Base-by-base conservation (phyloP, 306 rosid genomes). In the Malus sylvestris region DNA sequence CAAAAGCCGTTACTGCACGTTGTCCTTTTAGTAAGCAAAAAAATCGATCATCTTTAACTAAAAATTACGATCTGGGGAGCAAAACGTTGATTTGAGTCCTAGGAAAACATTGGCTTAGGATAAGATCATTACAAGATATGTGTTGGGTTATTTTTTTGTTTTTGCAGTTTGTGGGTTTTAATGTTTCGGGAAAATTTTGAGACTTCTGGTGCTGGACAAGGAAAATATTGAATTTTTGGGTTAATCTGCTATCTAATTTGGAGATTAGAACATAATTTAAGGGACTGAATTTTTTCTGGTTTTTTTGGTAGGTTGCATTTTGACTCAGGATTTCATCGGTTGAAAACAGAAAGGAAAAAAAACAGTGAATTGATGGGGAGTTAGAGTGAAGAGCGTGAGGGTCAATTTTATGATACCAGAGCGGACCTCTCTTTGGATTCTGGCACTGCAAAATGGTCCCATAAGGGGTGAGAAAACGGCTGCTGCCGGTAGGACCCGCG, bases 351-450 rank as follows among this genome's bases (percentile, higher is more conserved):
- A 44, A 23, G 29, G 23, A 6, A 33, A 63, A 15, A 22, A 29
- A 49, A 75, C 35, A 68, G 13, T 40, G 30, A 57, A 23, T 33
- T 46, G 79, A 87, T 91, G 80, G 76, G 58, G 15, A 65, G 55
- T 71, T 71, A 40, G 22, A 65, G 45, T 78, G 84, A 73, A 58
- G 85, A 75, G 70, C 85, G 73, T 69, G 88, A 74, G 29, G 96
- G 87, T 69, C 89, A 80, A 40, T 90, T 87, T 80, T 87, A 85
- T 79, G 97, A 92, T 76, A 83, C 92, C 4, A 81, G 87, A 40
- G 97, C 88, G 73, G 93, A 90, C 73, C 69, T 88, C n/a, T 86
- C 89, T 75, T 90, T 91, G 63, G 82, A 78, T 16, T 83, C 93
- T 35, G 38, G 38, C 38, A 35, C 38, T 6, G 38, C 38, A 5